Percentiles rank a stretch among this genome's conserved stretches.
Conservation (phyloP, 2,329 filamentous ascomycete species). For the Xylaria sp. region DNA sequence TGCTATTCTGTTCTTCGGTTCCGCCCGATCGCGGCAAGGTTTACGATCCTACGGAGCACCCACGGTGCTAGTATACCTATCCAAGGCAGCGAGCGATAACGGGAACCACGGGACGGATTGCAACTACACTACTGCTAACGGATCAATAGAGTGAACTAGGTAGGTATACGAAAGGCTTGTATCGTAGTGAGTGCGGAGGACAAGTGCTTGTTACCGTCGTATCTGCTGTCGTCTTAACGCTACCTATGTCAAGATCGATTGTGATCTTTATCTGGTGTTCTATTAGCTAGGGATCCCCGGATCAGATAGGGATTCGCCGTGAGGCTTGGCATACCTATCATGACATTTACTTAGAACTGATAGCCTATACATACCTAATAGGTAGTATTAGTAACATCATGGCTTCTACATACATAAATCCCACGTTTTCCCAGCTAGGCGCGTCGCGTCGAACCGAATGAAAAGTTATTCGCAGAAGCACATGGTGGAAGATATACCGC, state of each 20-base stretch:
- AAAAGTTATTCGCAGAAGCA: not conserved
- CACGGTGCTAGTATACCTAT: not conserved
- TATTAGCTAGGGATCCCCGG: not conserved
- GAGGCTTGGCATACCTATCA: not conserved
- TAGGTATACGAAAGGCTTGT: not conserved
- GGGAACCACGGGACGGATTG: not conserved
- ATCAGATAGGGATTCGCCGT: not conserved
- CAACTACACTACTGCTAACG: not conserved
- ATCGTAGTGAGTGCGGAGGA: not conserved
- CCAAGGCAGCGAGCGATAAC: too few species aligned
- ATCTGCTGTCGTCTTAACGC: not conserved
- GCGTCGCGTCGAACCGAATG: not conserved
- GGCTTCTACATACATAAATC: not conserved
- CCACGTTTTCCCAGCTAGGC: not conserved
- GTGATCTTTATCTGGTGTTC: not conserved
- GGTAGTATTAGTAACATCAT: not conserved
- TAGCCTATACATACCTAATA: not conserved
- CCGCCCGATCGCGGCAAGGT: conserved; percentile 17
- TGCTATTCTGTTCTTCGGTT: not conserved
- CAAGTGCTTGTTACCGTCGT: not conserved
- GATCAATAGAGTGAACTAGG: too few species aligned
- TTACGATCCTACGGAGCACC: conserved; percentile 22
- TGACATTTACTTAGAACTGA: not conserved
- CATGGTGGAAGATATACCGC: not conserved
- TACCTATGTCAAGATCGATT: not conserved